Conservation (phyloP, 2,329 filamentous ascomycete genomes). For the Trichophyton schoenleinii region DNA sequence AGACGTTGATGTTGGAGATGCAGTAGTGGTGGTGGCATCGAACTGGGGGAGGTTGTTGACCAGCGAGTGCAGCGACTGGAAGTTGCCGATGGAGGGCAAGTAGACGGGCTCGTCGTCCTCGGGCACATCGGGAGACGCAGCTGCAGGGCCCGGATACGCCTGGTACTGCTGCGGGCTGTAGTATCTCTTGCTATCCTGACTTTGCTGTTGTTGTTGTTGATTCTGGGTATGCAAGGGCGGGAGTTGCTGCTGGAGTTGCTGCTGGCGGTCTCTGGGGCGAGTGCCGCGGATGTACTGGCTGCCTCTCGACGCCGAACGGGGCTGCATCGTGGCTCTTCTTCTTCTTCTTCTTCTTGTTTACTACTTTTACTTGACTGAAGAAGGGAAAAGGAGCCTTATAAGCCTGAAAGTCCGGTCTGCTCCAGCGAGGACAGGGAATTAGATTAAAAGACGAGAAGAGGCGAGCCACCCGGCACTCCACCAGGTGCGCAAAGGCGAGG, state of each 20-base stretch:
- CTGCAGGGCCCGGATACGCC: background rate
- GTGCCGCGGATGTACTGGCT: constrained; percentile 1
- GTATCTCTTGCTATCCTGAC: background rate
- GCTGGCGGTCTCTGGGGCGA: background rate
- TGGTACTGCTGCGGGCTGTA: background rate
- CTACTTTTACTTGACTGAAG: background rate
- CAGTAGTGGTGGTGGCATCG: background rate
- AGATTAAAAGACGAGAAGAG: background rate
- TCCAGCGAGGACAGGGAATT: background rate
- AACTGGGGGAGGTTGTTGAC: background rate
- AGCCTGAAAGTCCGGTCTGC: no score
- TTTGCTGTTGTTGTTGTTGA: background rate
- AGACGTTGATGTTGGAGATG: background rate
- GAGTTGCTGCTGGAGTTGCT: no score
- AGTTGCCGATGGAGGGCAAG: background rate
- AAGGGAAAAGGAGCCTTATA: no score
- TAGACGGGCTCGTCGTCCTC: background rate
- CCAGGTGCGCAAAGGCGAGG: background rate
- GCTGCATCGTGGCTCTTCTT: background rate
- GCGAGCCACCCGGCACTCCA: background rate
- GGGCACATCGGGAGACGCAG: background rate
- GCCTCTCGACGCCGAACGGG: background rate
- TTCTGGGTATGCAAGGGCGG: background rate
- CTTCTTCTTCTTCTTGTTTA: background rate
- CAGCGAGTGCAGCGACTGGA: background rate